Evolutionary conservation across 495 filamentous ascomycete genomes (phyloP).

Genomic region (Entonaema liquescens): DNA sequence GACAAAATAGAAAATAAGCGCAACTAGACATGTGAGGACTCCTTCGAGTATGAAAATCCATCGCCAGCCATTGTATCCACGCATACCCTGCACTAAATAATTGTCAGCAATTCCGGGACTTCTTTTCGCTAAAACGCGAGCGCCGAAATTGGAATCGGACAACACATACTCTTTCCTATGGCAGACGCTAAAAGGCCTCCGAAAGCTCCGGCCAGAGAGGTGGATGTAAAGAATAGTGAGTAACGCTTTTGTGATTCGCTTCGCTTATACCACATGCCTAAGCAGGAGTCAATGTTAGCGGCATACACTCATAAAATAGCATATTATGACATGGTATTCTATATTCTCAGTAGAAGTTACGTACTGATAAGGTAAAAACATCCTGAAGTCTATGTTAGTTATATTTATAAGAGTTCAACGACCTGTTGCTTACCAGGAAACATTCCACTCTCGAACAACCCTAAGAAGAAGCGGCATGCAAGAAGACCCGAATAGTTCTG

Average conservation of each 20-base stretch:
- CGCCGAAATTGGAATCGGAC: too few relatives aligned
- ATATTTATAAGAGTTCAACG: neutral
- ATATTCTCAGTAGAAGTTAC: constrained; percentile 26
- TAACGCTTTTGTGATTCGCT: constrained; percentile 88
- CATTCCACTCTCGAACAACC: constrained; percentile 88
- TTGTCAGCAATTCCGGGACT: constrained; percentile 17
- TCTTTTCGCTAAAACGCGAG: neutral
- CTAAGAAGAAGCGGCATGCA: constrained; percentile 81
- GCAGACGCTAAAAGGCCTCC: constrained; percentile 83
- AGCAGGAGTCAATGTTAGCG: constrained; percentile 20
- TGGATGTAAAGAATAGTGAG: constrained; percentile 87
- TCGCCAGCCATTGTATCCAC: constrained; percentile 82
- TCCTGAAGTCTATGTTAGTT: constrained; percentile 49
- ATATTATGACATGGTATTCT: constrained; percentile 12
- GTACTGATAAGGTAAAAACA: constrained; percentile 75
- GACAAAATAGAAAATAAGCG: constrained; percentile 77
- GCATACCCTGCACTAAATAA: constrained; percentile 63
- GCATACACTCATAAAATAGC: neutral
- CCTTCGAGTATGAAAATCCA: constrained; percentile 86
- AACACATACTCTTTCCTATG: constrained; percentile 72
- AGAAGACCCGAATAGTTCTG: constrained; percentile 81
- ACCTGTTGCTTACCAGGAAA: constrained; percentile 69
- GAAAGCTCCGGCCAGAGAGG: constrained; percentile 85
- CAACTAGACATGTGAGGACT: constrained; percentile 73
- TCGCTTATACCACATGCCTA: constrained; percentile 88